Percentiles rank a stretch among this genome's conserved stretches.
Conservation (phyloP, 2,329 filamentous ascomycete genomes). For the Alternaria brassicae region DNA sequence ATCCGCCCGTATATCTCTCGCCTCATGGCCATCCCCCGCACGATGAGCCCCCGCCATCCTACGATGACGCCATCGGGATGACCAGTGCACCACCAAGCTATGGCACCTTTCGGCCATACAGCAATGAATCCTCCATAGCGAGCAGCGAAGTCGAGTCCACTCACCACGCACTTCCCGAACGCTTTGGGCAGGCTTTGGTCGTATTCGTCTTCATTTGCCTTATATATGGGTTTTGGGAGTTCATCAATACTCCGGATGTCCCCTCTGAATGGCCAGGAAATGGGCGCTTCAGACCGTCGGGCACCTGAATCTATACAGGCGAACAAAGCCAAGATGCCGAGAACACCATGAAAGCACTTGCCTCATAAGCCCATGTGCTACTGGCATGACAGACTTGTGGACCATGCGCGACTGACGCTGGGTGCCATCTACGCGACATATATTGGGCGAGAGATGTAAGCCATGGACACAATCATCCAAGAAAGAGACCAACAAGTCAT, state of each 20-base stretch:
- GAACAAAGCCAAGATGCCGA: not conserved
- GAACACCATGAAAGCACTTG: not conserved
- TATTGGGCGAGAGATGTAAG: not conserved
- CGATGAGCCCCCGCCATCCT: slow-evolving; percentile 44
- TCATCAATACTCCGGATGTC: slow-evolving; percentile 29
- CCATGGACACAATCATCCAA: not conserved
- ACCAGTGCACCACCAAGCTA: slow-evolving; percentile 38
- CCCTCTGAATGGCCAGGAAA: slow-evolving; percentile 17
- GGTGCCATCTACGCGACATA: not conserved
- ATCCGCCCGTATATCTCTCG: slow-evolving; percentile 10
- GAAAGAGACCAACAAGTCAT: not conserved
- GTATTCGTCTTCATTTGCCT: slow-evolving; percentile 37
- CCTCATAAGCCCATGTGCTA: not conserved
- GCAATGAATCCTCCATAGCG: slow-evolving; percentile 39
- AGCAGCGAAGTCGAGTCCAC: slow-evolving; percentile 39
- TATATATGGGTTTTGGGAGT: slow-evolving; percentile 42
- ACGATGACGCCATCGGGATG: slow-evolving; percentile 41
- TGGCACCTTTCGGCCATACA: slow-evolving; percentile 39
- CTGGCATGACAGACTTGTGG: not conserved
- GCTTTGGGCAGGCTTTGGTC: slow-evolving; percentile 38
- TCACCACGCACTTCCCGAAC: slow-evolving; percentile 36
- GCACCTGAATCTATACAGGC: not conserved
- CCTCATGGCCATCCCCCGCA: slow-evolving; percentile 15
- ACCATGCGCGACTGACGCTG: not conserved
- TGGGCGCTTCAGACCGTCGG: slow-evolving; percentile 1